Evolutionary conservation across 2,329 filamentous ascomycete species (phyloP).

Genomic region (Chaetomium strumarium): DNA sequence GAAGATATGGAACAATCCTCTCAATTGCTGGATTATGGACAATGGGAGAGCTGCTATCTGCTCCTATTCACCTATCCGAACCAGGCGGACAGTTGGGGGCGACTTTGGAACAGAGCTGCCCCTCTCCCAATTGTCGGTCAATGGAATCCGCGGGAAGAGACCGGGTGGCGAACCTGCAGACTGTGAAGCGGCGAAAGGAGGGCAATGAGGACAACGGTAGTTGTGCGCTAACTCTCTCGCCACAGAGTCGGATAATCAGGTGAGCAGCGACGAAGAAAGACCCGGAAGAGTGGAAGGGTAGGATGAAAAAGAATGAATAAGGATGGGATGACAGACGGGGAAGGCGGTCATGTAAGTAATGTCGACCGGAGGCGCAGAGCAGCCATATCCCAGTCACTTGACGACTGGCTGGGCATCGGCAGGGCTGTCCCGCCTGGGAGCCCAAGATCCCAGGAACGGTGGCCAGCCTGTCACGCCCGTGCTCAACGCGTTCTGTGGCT

Average conservation of each 20-base stretch:
- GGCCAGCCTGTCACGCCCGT: constrained; percentile 22
- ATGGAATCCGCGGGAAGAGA: constrained; percentile 21
- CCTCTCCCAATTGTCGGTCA: constrained; percentile 12
- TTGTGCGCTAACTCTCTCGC: neutral
- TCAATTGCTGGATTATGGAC: constrained; percentile 20
- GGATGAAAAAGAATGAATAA: constrained; percentile 11
- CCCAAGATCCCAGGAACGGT: constrained; percentile 14
- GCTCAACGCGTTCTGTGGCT: constrained; percentile 20
- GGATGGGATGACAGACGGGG: constrained; percentile 7
- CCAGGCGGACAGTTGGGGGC: neutral
- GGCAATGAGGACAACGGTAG: constrained; percentile 7
- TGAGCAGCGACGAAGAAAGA: neutral
- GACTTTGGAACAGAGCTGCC: constrained; percentile 11
- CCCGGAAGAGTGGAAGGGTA: constrained; percentile 1
- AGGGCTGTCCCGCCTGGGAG: constrained; percentile 15
- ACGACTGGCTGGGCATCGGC: constrained; percentile 14
- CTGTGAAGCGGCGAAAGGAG: neutral
- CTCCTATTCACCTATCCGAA: constrained; percentile 13
- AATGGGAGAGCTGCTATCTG: constrained; percentile 11
- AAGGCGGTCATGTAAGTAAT: constrained; percentile 17
- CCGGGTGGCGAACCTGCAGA: constrained; percentile 16
- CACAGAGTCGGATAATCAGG: too few relatives aligned
- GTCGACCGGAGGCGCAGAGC: neutral
- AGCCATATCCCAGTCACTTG: constrained; percentile 6
- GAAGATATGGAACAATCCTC: neutral